Evolutionary conservation across 805 yeast species (phyloP).

Genomic region (Metschnikowia lunata): DNA sequence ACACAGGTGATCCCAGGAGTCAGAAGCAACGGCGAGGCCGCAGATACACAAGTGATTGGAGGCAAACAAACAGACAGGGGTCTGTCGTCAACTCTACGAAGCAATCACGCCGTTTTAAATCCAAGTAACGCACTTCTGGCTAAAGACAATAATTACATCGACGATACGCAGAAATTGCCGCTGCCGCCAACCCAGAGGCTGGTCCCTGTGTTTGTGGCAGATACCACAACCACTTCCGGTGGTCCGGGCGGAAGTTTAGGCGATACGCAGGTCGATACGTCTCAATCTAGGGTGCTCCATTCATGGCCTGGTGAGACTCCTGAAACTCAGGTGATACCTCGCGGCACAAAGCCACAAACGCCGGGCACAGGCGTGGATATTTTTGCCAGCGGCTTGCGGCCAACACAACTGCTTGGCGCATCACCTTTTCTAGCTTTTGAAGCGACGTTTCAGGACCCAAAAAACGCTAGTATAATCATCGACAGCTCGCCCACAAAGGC

Average conservation of each 20-base stretch:
- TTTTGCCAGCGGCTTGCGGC: background rate
- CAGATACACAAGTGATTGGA: constrained; percentile 1
- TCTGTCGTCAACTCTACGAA: no score
- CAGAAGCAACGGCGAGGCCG: background rate
- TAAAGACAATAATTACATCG: no score
- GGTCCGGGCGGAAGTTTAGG: no score
- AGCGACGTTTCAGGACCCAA: constrained; percentile 1
- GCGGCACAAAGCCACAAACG: background rate
- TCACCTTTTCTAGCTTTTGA: constrained; percentile 1
- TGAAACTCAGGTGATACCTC: background rate
- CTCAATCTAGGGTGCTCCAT: no score
- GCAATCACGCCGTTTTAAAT: no score
- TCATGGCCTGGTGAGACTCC: background rate
- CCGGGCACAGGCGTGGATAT: background rate
- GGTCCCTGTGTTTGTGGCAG: no score
- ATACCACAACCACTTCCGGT: no score
- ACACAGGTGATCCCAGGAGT: constrained; percentile 8
- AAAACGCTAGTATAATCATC: background rate
- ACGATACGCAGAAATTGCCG: background rate
- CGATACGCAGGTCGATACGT: no score
- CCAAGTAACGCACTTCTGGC: no score
- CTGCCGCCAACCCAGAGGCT: background rate
- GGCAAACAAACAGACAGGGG: background rate
- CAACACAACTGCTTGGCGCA: background rate
- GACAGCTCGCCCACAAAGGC: constrained; percentile 9